These are phyloP conservation scores for Acacia pycnantha DNA, from an alignment of 331 rosid species.

Conservation along the genomic window DNA sequence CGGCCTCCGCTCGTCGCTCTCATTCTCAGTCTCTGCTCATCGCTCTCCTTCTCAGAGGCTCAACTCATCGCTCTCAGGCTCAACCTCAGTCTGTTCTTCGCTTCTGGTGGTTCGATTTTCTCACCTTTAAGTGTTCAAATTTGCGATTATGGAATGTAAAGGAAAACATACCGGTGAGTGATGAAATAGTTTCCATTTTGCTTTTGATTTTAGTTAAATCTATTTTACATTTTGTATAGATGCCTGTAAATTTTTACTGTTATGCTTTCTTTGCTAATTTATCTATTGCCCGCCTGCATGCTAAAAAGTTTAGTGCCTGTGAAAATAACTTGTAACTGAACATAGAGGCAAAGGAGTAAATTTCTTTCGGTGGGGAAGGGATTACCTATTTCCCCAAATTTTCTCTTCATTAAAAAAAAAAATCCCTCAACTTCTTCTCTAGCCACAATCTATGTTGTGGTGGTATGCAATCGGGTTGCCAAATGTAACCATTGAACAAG, in stretches of 20 bases:
- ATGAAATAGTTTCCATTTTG: slow-evolving; percentile 3
- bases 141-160: slow-evolving; percentile 91
- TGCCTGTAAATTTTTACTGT: not conserved
- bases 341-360: not conserved
- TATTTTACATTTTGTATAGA: slow-evolving; percentile 22
- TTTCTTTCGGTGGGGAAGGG: not conserved
- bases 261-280: slow-evolving; percentile 11
- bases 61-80: too few species aligned
- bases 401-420: not conserved
- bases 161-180: slow-evolving; percentile 75
- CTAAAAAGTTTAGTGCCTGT: slow-evolving; percentile 12
- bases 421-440: not conserved
- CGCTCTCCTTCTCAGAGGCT: too few species aligned
- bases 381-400: not conserved
- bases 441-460: not conserved
- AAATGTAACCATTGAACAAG: not conserved
- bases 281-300: not conserved
- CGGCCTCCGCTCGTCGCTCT: too few species aligned
- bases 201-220: not conserved
- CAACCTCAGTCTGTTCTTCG: too few species aligned
- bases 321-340: not conserved
- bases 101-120: too few species aligned
- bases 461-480: not conserved
- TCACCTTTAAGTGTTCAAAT: too few species aligned
- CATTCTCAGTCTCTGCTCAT: too few species aligned